Percentiles rank a stretch among this genome's conserved stretches.
Evolutionary conservation across 306 rosid species (phyloP).

Genomic region (Senna siamea): DNA sequence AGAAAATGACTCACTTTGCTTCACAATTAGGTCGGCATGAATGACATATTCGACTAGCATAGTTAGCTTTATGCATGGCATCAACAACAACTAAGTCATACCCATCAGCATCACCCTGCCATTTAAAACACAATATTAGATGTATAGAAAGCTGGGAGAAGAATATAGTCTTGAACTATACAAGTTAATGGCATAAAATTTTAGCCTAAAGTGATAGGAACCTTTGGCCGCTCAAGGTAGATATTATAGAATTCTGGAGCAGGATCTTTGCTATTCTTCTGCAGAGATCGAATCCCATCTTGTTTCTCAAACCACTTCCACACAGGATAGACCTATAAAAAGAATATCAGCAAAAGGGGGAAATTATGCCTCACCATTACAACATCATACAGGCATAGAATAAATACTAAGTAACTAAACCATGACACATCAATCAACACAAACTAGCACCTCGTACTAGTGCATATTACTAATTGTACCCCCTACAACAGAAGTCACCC

Average conservation of each 20-base stretch:
- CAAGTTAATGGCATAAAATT: conserved; percentile 24
- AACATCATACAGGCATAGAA: conserved; percentile 12
- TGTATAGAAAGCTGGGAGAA: conserved; percentile 11
- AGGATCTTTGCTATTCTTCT: conserved; percentile 87
- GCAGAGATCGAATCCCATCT: conserved; percentile 96
- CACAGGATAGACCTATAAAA: conserved; percentile 90
- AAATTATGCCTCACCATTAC: conserved; percentile 18
- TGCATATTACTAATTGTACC: neutral
- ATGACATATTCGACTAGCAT: conserved; percentile 98
- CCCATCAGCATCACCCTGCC: conserved; percentile 98
- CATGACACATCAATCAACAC: conserved; percentile 15
- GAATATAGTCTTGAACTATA: conserved; percentile 17
- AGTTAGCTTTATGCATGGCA: conserved; percentile 99
- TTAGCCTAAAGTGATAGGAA: conserved; percentile 42
- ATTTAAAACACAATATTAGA: conserved; percentile 35
- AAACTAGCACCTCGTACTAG: conserved; percentile 26
- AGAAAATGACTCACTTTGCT: conserved; percentile 77
- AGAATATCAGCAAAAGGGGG: neutral
- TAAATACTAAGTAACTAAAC: conserved; percentile 12
- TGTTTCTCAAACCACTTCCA: conserved; percentile 99
- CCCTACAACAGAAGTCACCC: neutral
- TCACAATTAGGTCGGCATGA: conserved; percentile 98
- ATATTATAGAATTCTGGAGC: conserved; percentile 99
- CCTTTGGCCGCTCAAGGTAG: conserved; percentile 98
- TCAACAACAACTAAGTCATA: conserved; percentile 96